phyloP scores from a whole-genome alignment of 352 stramenopile genomes.

The Pythium brassicae region DNA sequence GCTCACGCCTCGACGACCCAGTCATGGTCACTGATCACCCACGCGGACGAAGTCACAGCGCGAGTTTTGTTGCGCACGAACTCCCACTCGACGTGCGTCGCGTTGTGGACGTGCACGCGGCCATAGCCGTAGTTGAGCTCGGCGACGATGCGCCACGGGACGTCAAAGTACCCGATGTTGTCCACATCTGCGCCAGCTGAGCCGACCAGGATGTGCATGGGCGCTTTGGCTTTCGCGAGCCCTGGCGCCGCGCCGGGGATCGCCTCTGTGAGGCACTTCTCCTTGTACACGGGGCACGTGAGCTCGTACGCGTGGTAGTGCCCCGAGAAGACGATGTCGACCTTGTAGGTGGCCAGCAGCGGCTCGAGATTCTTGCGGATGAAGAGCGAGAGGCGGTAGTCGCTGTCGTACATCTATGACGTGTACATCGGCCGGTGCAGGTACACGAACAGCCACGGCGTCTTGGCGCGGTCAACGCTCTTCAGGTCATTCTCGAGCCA shows the following conservation, averaged over 20 bases:
- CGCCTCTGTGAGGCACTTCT: conserved; percentile 18
- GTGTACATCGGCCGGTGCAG: conserved; percentile 51
- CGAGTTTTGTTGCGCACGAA: conserved; percentile 32
- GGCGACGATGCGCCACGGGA: conserved; percentile 6
- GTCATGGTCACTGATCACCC: conserved; percentile 42
- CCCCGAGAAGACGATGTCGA: conserved; percentile 48
- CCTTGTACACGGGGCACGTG: conserved; percentile 44
- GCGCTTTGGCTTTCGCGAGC: conserved; percentile 26
- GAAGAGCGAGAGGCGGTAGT: conserved; percentile 31
- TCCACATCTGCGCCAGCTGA: conserved; percentile 37
- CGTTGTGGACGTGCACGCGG: conserved; percentile 52
- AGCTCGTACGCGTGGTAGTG: conserved; percentile 62
- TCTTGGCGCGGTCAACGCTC: conserved; percentile 76
- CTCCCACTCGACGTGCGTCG: conserved; percentile 40
- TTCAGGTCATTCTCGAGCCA: conserved; percentile 83
- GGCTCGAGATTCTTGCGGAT: conserved; percentile 38
- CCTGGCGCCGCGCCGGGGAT: conserved; percentile 2
- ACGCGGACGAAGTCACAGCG: conserved; percentile 7
- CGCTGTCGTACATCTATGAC: conserved; percentile 23
- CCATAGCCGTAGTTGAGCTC: conserved; percentile 29
- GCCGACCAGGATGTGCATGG: conserved; percentile 50
- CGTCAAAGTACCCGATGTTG: conserved; percentile 28
- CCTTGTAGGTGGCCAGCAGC: conserved; percentile 33
- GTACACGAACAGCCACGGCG: conserved; percentile 75
- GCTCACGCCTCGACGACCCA: conserved; percentile 20